Conservation (phyloP, 2,329 filamentous ascomycete genomes). For the Neoscytalidium dimidiatum region DNA sequence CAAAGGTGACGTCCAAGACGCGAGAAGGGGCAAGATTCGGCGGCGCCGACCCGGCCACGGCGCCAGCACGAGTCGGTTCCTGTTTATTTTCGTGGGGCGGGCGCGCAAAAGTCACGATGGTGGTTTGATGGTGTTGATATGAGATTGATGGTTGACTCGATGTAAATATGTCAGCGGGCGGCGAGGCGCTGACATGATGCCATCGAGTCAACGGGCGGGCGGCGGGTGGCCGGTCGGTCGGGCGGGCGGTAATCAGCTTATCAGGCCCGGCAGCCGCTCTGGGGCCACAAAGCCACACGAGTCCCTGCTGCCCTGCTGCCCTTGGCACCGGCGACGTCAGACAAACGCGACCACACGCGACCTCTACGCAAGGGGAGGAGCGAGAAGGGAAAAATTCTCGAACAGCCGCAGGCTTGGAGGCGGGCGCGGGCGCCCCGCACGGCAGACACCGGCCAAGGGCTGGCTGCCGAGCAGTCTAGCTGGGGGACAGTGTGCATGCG, state of each 20-base stretch:
- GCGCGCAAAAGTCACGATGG: neutral
- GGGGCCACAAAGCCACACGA: too few relatives aligned
- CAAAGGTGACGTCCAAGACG: neutral
- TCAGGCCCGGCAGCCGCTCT: neutral
- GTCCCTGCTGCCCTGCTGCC: too few relatives aligned
- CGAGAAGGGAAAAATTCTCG: neutral
- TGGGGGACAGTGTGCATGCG: neutral
- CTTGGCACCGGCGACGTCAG: conserved; percentile 10
- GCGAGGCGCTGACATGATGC: neutral
- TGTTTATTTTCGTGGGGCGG: neutral
- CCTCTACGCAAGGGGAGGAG: too few relatives aligned
- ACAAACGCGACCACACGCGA: neutral
- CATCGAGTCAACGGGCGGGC: conserved; percentile 9
- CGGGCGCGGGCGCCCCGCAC: too few relatives aligned
- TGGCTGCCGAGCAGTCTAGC: neutral
- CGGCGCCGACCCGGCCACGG: neutral
- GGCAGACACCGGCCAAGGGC: too few relatives aligned
- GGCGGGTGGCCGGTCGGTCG: neutral
- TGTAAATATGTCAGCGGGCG: conserved; percentile 9
- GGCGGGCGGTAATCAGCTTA: conserved; percentile 11
- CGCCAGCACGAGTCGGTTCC: neutral
- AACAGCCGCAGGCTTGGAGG: neutral
- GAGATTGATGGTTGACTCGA: conserved; percentile 9
- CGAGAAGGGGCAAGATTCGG: neutral
- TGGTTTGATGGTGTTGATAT: conserved; percentile 14